These are phyloP conservation scores for Gossypium ekmanianum DNA, from an alignment of 345 rosid species.

Conservation along the genomic window DNA sequence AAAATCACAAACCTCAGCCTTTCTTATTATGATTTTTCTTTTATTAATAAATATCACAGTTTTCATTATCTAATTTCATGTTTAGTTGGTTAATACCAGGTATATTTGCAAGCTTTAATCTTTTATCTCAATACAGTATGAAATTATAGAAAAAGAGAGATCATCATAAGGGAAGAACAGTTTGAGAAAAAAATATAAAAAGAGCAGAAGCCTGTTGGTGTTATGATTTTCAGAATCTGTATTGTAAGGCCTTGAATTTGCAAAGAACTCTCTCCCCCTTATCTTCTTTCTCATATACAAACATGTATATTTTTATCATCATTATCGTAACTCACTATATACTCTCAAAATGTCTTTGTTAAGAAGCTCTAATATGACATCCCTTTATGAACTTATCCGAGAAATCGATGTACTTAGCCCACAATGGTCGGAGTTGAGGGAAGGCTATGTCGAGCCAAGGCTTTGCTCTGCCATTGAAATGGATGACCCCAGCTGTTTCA, in stretches of 20 bases:
- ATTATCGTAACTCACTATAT: constrained; percentile 3
- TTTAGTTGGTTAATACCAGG: neutral
- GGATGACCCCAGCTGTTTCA: constrained; percentile 77
- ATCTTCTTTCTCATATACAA: constrained; percentile 24
- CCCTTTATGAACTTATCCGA: constrained; percentile 84
- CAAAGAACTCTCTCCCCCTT: constrained; percentile 31
- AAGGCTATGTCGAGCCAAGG: constrained; percentile 98
- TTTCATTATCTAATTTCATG: neutral
- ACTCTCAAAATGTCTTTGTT: constrained; percentile 25
- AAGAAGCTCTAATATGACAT: constrained; percentile 67
- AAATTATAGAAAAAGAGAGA: neutral
- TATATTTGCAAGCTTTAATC: neutral
- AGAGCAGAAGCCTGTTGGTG: constrained; percentile 18
- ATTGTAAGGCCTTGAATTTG: constrained; percentile 23
- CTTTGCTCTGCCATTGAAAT: constrained; percentile 96
- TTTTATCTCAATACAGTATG: too few relatives aligned
- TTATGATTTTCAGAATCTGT: constrained; percentile 20
- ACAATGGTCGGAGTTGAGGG: constrained; percentile 72
- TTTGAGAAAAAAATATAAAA: constrained; percentile 1
- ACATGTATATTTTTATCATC: constrained; percentile 20
- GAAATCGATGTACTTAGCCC: constrained; percentile 79
- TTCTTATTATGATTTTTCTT: too few relatives aligned
- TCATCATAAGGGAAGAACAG: constrained; percentile 6
- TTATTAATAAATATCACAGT: neutral
- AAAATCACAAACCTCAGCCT: neutral